phyloP scores from a whole-genome alignment of 1,284 basidiomycete species.

The Anthracocystis panici-leucophaei region DNA sequence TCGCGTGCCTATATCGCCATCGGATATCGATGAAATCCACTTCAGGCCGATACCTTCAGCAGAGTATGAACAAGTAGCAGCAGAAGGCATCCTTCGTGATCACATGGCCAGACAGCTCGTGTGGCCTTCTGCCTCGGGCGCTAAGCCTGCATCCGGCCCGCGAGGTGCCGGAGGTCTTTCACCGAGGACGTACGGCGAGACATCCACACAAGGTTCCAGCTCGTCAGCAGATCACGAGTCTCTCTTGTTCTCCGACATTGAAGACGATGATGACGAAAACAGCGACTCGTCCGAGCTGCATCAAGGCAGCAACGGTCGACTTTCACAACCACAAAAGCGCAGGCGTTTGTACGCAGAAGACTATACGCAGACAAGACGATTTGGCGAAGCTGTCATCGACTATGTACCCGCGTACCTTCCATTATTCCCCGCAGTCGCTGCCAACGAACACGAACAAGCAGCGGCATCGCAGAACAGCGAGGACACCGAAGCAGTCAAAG shows the following conservation, averaged over 20 bases:
- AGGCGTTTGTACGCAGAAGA: constrained; percentile 5
- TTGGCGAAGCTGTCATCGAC: constrained; percentile 37
- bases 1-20: constrained; percentile 20
- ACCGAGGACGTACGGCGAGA: constrained; percentile 1
- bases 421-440: constrained; percentile 15
- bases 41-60: constrained; percentile 19
- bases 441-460: not conserved
- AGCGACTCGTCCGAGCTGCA: constrained; percentile 9
- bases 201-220: constrained; percentile 27
- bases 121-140: constrained; percentile 18
- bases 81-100: constrained; percentile 32
- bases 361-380: constrained; percentile 10
- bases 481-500: not conserved
- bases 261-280: constrained; percentile 11
- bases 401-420: constrained; percentile 46
- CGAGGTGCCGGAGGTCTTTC: not conserved
- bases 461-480: not conserved
- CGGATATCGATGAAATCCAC: constrained; percentile 26
- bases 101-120: constrained; percentile 26
- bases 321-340: constrained; percentile 14
- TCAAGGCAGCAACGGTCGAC: constrained; percentile 1
- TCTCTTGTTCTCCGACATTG: constrained; percentile 29
- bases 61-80: constrained; percentile 27
- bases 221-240: constrained; percentile 21
- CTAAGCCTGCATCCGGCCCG: not conserved